These are phyloP conservation scores for Podospora australis DNA, from an alignment of 495 filamentous ascomycete genomes.

Conservation along the genomic window DNA sequence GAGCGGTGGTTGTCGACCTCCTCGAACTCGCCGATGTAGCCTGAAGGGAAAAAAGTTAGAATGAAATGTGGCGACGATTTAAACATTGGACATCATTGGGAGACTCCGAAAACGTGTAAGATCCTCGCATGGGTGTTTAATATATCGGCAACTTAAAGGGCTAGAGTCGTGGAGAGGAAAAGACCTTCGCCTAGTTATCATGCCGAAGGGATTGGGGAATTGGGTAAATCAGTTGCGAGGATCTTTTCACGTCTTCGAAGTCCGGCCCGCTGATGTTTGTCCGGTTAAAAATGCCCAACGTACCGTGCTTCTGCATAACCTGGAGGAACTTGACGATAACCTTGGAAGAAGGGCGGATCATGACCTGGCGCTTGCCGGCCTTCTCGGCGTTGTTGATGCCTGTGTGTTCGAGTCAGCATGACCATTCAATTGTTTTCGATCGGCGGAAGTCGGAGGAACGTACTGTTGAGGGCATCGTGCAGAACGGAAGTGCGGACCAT, in stretches of 20 bases:
- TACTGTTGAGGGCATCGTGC: slow-evolving; percentile 97
- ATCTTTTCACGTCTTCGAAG: slow-evolving; percentile 13
- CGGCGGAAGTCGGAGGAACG: no score
- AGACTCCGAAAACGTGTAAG: slow-evolving; percentile 91
- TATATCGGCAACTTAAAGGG: slow-evolving; percentile 99
- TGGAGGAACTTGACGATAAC: slow-evolving; percentile 98
- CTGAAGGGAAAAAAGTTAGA: slow-evolving; percentile 55
- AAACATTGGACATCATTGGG: slow-evolving; percentile 77
- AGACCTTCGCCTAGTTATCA: slow-evolving; percentile 99
- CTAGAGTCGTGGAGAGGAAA: slow-evolving; percentile 71
- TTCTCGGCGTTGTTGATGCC: slow-evolving; percentile 99
- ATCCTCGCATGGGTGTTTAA: slow-evolving; percentile 52
- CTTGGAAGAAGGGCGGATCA: slow-evolving; percentile 95
- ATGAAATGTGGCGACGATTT: slow-evolving; percentile 75
- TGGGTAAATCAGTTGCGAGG: slow-evolving; percentile 10
- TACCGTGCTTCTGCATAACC: slow-evolving; percentile 99
- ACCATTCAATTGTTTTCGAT: no score
- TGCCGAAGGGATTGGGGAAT: slow-evolving; percentile 53
- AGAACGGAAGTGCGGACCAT: slow-evolving; percentile 99
- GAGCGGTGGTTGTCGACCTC: slow-evolving; percentile 98
- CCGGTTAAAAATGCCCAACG: slow-evolving; percentile 30
- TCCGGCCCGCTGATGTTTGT: slow-evolving; percentile 28
- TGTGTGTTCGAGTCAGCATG: no score
- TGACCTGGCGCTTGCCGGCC: slow-evolving; percentile 93
- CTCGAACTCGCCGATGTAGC: slow-evolving; percentile 99